Percentiles rank a stretch among this genome's conserved stretches.
Evolutionary conservation across 345 rosid species (phyloP).

Genomic region (Populus alba): DNA sequence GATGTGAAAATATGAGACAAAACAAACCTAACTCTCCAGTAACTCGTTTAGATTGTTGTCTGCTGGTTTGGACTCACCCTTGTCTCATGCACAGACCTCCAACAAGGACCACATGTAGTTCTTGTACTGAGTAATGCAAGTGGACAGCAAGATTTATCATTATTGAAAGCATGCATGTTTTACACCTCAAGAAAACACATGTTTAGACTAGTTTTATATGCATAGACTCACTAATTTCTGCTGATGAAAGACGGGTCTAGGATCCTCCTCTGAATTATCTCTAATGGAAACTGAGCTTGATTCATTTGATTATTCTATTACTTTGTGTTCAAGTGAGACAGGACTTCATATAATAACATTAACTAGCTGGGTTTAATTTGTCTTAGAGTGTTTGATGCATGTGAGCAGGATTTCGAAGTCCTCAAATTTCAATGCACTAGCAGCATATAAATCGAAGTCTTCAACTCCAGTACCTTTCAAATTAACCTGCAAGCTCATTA

Average conservation of each 20-base stretch:
- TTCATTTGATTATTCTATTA: slow-evolving; percentile 4
- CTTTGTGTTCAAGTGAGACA: not conserved
- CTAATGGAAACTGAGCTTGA: slow-evolving; percentile 19
- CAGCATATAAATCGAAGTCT: not conserved
- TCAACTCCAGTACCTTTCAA: slow-evolving; percentile 6
- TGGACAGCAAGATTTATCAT: slow-evolving; percentile 5
- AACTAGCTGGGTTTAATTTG: slow-evolving; percentile 9
- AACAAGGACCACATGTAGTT: slow-evolving; percentile 37
- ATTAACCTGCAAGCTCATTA: slow-evolving; percentile 4
- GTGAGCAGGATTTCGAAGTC: not conserved
- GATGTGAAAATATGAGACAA: slow-evolving; percentile 14
- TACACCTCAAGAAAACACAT: not conserved
- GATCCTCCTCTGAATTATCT: slow-evolving; percentile 3
- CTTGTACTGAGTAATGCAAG: not conserved
- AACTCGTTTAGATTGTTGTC: slow-evolving; percentile 29
- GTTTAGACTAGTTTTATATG: slow-evolving; percentile 3
- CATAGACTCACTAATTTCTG: not conserved
- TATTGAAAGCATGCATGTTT: slow-evolving; percentile 4
- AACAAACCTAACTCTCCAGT: not conserved
- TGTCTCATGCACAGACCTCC: slow-evolving; percentile 25
- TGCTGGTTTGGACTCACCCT: slow-evolving; percentile 16
- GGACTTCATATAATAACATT: not conserved
- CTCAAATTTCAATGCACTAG: not conserved
- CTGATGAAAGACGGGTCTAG: not conserved
- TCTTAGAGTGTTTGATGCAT: not conserved